These are phyloP conservation scores for Ceratocystis variospora DNA, from an alignment of 2,329 filamentous ascomycete species.

Conservation along the genomic window DNA sequence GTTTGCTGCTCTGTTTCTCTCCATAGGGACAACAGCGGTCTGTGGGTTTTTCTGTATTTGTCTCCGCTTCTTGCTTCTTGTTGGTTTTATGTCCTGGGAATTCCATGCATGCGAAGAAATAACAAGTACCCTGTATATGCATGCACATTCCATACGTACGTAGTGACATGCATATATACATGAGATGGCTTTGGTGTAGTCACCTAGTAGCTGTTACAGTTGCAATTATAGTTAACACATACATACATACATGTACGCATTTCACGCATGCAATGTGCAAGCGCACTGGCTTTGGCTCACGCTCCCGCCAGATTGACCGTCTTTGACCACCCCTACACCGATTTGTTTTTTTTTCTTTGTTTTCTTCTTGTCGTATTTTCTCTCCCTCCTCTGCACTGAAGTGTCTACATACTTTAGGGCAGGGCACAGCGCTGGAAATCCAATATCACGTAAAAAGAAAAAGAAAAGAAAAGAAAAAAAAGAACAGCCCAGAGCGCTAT, in stretches of 20 bases:
- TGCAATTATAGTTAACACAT: background rate
- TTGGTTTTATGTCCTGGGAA: background rate
- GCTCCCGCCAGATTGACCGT: background rate
- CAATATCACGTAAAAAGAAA: background rate
- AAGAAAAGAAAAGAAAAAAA: background rate
- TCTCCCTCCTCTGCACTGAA: too few relatives aligned
- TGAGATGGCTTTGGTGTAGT: background rate
- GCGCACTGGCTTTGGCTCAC: background rate
- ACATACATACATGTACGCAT: background rate
- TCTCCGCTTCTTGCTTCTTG: background rate
- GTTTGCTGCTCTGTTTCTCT: background rate
- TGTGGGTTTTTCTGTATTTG: background rate
- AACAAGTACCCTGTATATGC: background rate
- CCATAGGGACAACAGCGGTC: background rate
- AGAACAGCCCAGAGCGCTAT: background rate
- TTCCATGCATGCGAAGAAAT: conserved; percentile 8
- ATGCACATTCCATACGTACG: background rate
- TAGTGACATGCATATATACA: background rate
- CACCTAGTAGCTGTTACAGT: background rate
- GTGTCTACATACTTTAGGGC: background rate
- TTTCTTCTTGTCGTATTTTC: background rate
- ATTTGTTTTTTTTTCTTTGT: too few relatives aligned
- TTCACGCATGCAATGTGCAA: background rate
- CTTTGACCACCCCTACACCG: background rate
- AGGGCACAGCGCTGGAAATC: too few relatives aligned